Evolutionary conservation across 2,329 filamentous ascomycete genomes (phyloP).

Genomic region (Xenoacremonium recifei): DNA sequence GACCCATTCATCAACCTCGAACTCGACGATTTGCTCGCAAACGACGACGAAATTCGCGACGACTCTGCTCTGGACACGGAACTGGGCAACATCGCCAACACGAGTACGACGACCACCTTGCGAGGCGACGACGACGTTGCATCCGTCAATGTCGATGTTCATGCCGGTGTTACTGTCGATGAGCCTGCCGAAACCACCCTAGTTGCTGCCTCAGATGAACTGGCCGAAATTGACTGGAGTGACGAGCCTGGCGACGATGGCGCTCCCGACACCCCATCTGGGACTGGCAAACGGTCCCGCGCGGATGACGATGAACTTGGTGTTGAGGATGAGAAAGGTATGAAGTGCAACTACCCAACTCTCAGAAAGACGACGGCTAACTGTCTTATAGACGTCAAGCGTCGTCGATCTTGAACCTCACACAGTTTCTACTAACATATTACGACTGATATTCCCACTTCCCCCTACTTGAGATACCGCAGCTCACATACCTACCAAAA

Average conservation of each 20-base stretch:
- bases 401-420: slow-evolving; percentile 40
- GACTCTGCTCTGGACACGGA: slow-evolving; percentile 14
- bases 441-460: no score
- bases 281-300: slow-evolving; percentile 27
- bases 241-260: slow-evolving; percentile 23
- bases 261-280: slow-evolving; percentile 16
- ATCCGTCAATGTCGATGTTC: slow-evolving; percentile 21
- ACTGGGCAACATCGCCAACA: slow-evolving; percentile 15
- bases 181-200: slow-evolving; percentile 20
- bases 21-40: slow-evolving; percentile 18
- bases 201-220: slow-evolving; percentile 16
- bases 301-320: slow-evolving; percentile 27
- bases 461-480: no score
- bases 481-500: no score
- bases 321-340: slow-evolving; percentile 35
- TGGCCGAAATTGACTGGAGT: slow-evolving; percentile 31
- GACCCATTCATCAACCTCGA: slow-evolving; percentile 26
- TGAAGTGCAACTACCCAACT: not conserved
- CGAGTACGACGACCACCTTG: slow-evolving; percentile 32
- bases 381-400: slow-evolving; percentile 45
- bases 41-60: slow-evolving; percentile 15
- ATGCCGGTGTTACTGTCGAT: slow-evolving; percentile 16
- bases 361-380: slow-evolving; percentile 25
- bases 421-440: no score
- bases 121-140: slow-evolving; percentile 30